Base-by-base conservation (phyloP, 2,329 filamentous ascomycete genomes). In the Penicillium crustosum region DNA sequence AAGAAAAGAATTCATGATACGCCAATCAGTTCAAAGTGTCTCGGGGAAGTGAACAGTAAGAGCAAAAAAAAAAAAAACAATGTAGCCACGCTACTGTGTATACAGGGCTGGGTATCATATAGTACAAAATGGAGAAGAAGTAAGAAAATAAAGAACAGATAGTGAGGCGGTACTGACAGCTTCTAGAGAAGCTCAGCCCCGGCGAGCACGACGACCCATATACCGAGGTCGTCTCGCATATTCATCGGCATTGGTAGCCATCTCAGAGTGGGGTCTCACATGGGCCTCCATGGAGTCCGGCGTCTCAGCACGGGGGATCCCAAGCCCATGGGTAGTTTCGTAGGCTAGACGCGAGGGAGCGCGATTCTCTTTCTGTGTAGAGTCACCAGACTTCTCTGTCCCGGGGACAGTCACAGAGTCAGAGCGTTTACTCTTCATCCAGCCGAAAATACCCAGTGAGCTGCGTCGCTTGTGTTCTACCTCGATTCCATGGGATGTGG, bases 361-460 rank as follows among this genome's bases (percentile, higher is more conserved):
- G 13, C 60, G 64, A 1, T 61, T 49, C 31, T 66, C 65, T 23
- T 59, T 60, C 10, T 44, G 21, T 7, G 12, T 50, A 8, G 13
- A 21, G 17, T 59, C 57, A 9, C 45, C 42, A 25, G 44, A 45
- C 21, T 55, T 54, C 1, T 66, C 64, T 1, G 31, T 21, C 6
- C 48, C 53, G 12, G 51, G 6, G 1, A 33, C 15, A 10, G 39
- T 35, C 21, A 49, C 38, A 4, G 59, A 57, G 23, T 64, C 64
- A 9, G 64, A 66, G 19, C 66, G 66, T 39, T 70, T 66, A 1
- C 70, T 66, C 60, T 76, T 77, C 65, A 77, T 73, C 75, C 75
- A 77, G n/a, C 72, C 69, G 39, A 76, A 70, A 27, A 77, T 68
- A 1, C 72, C 67, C 6, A 74, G 61, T 2, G 75, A 77, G 55